Conservation (phyloP, 2,329 filamentous ascomycete species). For the Sarocladium brachiariae region DNA sequence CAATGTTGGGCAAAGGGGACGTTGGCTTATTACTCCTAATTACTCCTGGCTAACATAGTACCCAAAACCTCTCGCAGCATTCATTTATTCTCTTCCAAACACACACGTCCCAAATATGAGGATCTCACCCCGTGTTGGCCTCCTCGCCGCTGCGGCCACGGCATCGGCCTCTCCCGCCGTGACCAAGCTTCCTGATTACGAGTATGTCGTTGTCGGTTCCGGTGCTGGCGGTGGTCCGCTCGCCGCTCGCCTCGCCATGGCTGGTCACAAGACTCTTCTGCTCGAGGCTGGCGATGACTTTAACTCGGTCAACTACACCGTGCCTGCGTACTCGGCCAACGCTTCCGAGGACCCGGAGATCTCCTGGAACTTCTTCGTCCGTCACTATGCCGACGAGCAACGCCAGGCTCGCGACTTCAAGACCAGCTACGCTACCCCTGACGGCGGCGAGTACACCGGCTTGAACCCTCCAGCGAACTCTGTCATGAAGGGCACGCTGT, state of each 20-base stretch:
- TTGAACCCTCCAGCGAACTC: slow-evolving; percentile 45
- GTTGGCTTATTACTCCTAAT: not conserved
- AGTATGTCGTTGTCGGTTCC: slow-evolving; percentile 57
- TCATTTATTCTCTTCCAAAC: not conserved
- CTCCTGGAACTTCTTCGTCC: slow-evolving; percentile 58
- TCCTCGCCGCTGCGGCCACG: slow-evolving; percentile 15
- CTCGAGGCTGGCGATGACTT: slow-evolving; percentile 55
- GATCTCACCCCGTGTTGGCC: slow-evolving; percentile 10
- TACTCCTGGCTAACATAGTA: too few species aligned
- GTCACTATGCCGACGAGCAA: slow-evolving; percentile 48
- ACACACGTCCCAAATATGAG: not conserved
- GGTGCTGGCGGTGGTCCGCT: slow-evolving; percentile 53
- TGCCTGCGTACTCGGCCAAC: slow-evolving; percentile 46
- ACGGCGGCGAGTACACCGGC: slow-evolving; percentile 48
- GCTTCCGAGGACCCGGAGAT: slow-evolving; percentile 49
- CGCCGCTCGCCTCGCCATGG: slow-evolving; percentile 51
- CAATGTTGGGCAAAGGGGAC: not conserved
- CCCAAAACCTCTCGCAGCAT: too few species aligned
- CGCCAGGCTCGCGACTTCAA: slow-evolving; percentile 51
- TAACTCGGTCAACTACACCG: slow-evolving; percentile 38
- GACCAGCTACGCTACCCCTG: slow-evolving; percentile 46
- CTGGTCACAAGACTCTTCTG: slow-evolving; percentile 53
- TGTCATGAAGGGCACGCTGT: slow-evolving; percentile 45
- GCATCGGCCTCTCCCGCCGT: slow-evolving; percentile 17
- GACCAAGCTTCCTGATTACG: slow-evolving; percentile 35